Evolutionary conservation across 1,284 basidiomycete genomes (phyloP).

Genomic region (Moesziomyces globuligerus): DNA sequence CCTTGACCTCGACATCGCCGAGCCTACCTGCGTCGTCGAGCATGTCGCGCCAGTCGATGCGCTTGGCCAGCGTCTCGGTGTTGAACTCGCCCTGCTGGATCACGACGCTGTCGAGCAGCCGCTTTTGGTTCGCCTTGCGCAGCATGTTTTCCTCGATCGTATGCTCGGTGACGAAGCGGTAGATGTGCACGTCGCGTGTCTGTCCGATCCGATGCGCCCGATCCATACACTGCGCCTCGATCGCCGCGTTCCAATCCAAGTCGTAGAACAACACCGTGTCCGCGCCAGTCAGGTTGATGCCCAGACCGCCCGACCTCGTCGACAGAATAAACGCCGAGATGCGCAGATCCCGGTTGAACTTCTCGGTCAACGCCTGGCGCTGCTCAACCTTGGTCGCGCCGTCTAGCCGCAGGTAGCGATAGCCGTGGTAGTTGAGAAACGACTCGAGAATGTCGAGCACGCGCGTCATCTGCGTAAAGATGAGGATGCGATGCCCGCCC

Average conservation of each 20-base stretch:
- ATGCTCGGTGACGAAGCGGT: constrained; percentile 89
- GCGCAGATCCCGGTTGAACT: constrained; percentile 92
- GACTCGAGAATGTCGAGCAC: constrained; percentile 93
- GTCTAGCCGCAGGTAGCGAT: constrained; percentile 90
- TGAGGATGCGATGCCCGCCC: constrained; percentile 87
- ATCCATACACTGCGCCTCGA: constrained; percentile 97
- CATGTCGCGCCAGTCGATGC: constrained; percentile 83
- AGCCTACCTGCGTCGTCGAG: constrained; percentile 71
- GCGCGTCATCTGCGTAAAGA: constrained; percentile 97
- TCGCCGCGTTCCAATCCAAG: constrained; percentile 96
- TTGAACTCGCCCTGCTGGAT: constrained; percentile 92
- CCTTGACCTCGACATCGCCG: constrained; percentile 56
- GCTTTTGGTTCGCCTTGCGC: constrained; percentile 94
- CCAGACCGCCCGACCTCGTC: constrained; percentile 91
- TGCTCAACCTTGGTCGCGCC: constrained; percentile 96
- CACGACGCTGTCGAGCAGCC: constrained; percentile 87
- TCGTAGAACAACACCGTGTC: constrained; percentile 97
- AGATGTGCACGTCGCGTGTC: constrained; percentile 95
- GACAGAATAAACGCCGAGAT: constrained; percentile 94
- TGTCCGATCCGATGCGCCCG: constrained; percentile 94
- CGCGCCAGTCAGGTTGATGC: constrained; percentile 93
- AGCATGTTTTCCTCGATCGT: constrained; percentile 97
- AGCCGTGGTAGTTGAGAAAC: constrained; percentile 91
- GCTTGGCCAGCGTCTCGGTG: constrained; percentile 67
- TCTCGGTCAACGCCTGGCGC: constrained; percentile 90